A percentile compares a stretch with the other conserved stretches of the same genome.
phyloP scores from a whole-genome alignment of 2,329 filamentous ascomycete genomes.

The Aspergillus neoniger region DNA sequence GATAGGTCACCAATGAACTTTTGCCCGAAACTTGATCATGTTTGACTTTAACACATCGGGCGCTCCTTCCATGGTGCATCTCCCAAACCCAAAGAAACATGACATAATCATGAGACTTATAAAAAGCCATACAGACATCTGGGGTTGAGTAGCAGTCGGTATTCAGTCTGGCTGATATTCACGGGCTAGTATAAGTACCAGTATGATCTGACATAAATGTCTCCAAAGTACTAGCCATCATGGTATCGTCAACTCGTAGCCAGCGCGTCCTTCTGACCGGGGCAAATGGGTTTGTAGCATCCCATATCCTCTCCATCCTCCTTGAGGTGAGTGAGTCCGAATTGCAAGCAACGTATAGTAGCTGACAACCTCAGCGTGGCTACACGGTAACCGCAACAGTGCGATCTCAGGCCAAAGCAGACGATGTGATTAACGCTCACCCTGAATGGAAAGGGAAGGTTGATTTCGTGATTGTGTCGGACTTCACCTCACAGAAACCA shows the following conservation, averaged over 20 bases:
- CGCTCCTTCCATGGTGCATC: too few species aligned
- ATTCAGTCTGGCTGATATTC: too few species aligned
- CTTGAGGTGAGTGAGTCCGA: conserved; percentile 47
- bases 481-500: conserved; percentile 34
- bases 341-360: not conserved
- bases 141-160: too few species aligned
- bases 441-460: conserved; percentile 42
- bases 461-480: conserved; percentile 49
- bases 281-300: conserved; percentile 20
- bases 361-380: conserved; percentile 6
- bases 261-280: conserved; percentile 16
- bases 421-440: conserved; percentile 54
- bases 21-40: not conserved
- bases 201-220: not conserved
- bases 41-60: too few species aligned
- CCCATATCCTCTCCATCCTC: conserved; percentile 36
- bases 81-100: too few species aligned
- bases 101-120: too few species aligned
- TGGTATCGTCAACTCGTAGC: not conserved
- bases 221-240: not conserved
- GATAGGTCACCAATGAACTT: not conserved
- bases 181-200: not conserved
- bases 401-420: conserved; percentile 13
- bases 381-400: conserved; percentile 17
- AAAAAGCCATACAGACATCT: too few species aligned